Base-by-base conservation (phyloP, 169 alveolate genomes). In the Sarcocystis neurona region DNA sequence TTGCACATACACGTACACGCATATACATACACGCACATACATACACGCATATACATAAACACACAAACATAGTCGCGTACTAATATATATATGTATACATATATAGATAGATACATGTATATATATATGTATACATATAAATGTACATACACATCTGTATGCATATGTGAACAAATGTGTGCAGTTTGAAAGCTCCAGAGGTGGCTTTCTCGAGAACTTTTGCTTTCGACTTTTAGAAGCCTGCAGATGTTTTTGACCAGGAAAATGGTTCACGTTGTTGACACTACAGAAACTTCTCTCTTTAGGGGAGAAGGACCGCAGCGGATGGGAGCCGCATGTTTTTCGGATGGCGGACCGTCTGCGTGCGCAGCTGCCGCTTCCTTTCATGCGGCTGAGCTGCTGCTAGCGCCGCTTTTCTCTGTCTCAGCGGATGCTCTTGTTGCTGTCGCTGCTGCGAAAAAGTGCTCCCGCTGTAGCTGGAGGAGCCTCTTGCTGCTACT, bases 181-280 rank as follows among this genome's bases (percentile, higher is more conserved):
- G 75, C 79, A 70, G 56, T 60, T 80, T 39, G 88, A 80, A 34
- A 77, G 58, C n/a, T 80, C 58, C 68, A 80, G 30, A 12, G 43
- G 44, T 32, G 78, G 78, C 43, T 18, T 44, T 37, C 78, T 80
- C 12, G 58, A 74, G 23, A 77, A 80, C 78, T 80, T 56, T 41
- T 74, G 88, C 44, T 43, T 80, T 10, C 50, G n/a, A n/a, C n/a
- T n/a, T n/a, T n/a, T n/a, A n/a, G n/a, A n/a, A n/a, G n/a, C n/a
- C n/a, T n/a, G n/a, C n/a, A n/a, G n/a, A n/a, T n/a, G n/a, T n/a
- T n/a, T n/a, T n/a, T n/a, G n/a, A n/a, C n/a, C n/a, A n/a, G n/a
- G n/a, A n/a, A n/a, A n/a, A n/a, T n/a, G n/a, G n/a, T n/a, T 43
- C 77, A 56, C 1, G 78, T 39, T 0, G 88, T 30, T 0, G 88